Conservation (phyloP, 768 basidiomycete genomes). For the Lentinula detonsa region DNA sequence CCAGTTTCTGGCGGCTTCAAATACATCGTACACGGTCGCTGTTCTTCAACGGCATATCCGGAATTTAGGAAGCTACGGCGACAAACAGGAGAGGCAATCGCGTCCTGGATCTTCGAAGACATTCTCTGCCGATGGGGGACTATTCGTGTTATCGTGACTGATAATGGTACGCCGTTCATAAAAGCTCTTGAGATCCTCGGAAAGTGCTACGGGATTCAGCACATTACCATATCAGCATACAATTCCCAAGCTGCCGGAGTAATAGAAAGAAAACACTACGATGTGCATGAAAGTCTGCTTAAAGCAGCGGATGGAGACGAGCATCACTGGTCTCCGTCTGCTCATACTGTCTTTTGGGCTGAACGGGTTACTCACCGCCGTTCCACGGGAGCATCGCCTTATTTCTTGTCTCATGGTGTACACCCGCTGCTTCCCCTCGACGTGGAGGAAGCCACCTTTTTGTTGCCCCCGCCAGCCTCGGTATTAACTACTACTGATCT, state of each 20-base stretch:
- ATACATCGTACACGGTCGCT: constrained; percentile 20
- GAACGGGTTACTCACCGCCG: neutral
- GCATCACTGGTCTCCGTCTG: neutral
- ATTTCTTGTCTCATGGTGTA: neutral
- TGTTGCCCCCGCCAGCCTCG: neutral
- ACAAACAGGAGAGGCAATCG: constrained; percentile 17
- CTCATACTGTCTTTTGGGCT: neutral
- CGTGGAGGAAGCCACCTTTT: neutral
- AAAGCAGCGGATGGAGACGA: neutral
- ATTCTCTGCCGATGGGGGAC: constrained; percentile 20
- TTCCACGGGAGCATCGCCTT: neutral
- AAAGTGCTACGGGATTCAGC: constrained; percentile 14
- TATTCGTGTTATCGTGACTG: constrained; percentile 19
- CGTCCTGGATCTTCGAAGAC: constrained; percentile 20
- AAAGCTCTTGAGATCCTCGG: constrained; percentile 6
- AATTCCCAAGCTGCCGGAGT: constrained; percentile 18
- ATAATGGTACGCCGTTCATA: constrained; percentile 22
- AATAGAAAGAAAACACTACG: neutral
- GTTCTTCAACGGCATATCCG: constrained; percentile 16
- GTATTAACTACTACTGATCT: neutral
- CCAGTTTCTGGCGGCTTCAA: constrained; percentile 15
- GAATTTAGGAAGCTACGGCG: constrained; percentile 15
- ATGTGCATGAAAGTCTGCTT: neutral
- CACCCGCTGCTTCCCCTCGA: neutral
- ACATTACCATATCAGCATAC: constrained; percentile 24